Base-by-base conservation (phyloP, 2,329 filamentous ascomycete genomes). In the Penicillium sp. region DNA sequence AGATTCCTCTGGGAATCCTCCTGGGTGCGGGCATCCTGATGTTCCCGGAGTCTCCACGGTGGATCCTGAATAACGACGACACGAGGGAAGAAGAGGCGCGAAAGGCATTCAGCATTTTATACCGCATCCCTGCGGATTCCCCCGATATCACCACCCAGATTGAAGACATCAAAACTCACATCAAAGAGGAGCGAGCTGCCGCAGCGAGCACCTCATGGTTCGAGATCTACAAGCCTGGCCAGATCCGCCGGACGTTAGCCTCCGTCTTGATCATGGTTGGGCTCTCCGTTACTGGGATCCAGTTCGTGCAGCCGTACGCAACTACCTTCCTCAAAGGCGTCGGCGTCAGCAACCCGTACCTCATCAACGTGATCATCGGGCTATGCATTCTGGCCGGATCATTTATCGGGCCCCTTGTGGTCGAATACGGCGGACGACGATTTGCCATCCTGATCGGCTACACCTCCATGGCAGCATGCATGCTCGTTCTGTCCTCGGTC, bases 41-140 rank as follows among this genome's bases (percentile, higher is more conserved):
- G 57, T 63, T 66, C 8, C 63, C 60, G 5, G 63, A 66, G 38
- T 66, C 63, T 5, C 63, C 63, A 4, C 62, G 63, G 6, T 66
- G 63, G 63, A 54, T 64, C 7, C 36, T 66, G 25, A 56, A 44
- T 13, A 50, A 62, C 20, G 46, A 55, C 4, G 20, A 46, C 9
- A 46, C 45, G 4, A 48, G 48, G 46, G 59, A 63, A 49, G 56
- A 62, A 3, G 59, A 62, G 16, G 63, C 63, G 3, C 53, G 61
- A 16, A 36, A 38, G 18, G 61, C 63, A 0, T 65, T 65, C 24
- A 47, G 53, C 24, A 49, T 51, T 5, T 47, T 65, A 3, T 65
- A 62, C 33, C 48, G 50, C 14, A 56, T 60, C 16, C 53, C 56
- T 14, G 60, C 60, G 3, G 44, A 56, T 40, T 63, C 63, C 1